phyloP scores from a whole-genome alignment of 2,329 filamentous ascomycete species.

The Calonectria crousiana region DNA sequence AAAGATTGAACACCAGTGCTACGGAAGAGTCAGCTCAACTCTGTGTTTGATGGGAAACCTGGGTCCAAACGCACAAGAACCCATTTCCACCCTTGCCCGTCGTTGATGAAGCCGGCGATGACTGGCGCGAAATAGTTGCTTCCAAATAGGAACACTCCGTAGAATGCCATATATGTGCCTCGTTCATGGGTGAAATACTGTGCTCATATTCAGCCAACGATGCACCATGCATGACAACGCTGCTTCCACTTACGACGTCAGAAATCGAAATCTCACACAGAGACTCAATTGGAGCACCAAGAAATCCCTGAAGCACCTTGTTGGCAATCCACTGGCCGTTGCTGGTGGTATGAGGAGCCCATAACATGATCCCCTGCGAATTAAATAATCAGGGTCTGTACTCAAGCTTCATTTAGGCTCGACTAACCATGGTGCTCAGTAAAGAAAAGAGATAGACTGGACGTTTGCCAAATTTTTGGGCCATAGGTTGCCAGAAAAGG shows the following conservation, averaged over 20 bases:
- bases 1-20: constrained; percentile 28
- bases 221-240: background rate
- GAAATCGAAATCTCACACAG: background rate
- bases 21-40: background rate
- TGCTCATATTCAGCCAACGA: background rate
- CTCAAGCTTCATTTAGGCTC: rapidly evolving
- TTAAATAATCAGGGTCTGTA: background rate
- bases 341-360: background rate
- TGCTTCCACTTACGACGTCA: background rate
- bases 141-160: background rate
- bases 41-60: too few species aligned
- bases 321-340: constrained; percentile 5
- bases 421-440: background rate
- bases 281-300: background rate
- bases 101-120: constrained; percentile 17
- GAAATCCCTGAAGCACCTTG: background rate
- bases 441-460: constrained; percentile 30
- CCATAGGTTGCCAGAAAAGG: constrained; percentile 59
- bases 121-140: background rate
- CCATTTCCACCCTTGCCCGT: constrained; percentile 28
- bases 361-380: background rate
- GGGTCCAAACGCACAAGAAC: constrained; percentile 15
- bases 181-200: background rate
- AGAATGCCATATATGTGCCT: constrained; percentile 1
- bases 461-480: constrained; percentile 56